phyloP scores from a whole-genome alignment of 2,329 filamentous ascomycete genomes.

The Exserohilum turcica region DNA sequence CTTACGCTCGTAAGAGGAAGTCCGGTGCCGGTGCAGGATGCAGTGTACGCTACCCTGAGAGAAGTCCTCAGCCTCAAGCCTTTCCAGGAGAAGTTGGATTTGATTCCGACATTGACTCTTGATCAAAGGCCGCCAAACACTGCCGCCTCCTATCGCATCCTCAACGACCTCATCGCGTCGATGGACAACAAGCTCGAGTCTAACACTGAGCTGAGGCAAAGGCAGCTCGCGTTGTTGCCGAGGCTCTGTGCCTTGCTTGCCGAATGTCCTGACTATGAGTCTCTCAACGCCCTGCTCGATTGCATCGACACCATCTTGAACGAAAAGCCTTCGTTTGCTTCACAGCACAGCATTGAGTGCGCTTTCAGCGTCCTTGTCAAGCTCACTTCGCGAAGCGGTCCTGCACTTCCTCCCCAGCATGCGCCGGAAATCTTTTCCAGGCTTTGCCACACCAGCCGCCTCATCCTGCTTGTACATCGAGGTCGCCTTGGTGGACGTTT shows the following conservation, averaged over 20 bases:
- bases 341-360: slow-evolving; percentile 53
- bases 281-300: slow-evolving; percentile 57
- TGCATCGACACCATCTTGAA: slow-evolving; percentile 54
- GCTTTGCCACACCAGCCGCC: slow-evolving; percentile 59
- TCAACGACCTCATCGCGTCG: slow-evolving; percentile 35
- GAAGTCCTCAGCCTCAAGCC: slow-evolving; percentile 22
- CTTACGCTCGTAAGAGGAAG: slow-evolving; percentile 24
- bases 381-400: slow-evolving; percentile 41
- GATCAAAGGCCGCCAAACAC: slow-evolving; percentile 8
- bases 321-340: slow-evolving; percentile 46
- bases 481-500: slow-evolving; percentile 64
- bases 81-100: slow-evolving; percentile 26
- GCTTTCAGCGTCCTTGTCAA: slow-evolving; percentile 46
- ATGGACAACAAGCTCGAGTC: slow-evolving; percentile 33
- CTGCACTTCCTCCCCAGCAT: slow-evolving; percentile 27
- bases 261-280: slow-evolving; percentile 60
- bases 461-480: slow-evolving; percentile 62
- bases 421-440: slow-evolving; percentile 57
- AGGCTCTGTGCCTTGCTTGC: slow-evolving; percentile 29
- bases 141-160: slow-evolving; percentile 28
- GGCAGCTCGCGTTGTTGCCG: slow-evolving; percentile 37
- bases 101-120: slow-evolving; percentile 23
- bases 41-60: slow-evolving; percentile 18
- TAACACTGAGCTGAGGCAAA: slow-evolving; percentile 28
- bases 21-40: slow-evolving; percentile 15